phyloP scores from a whole-genome alignment of 768 basidiomycete genomes.

The Tephrocybe sp. region DNA sequence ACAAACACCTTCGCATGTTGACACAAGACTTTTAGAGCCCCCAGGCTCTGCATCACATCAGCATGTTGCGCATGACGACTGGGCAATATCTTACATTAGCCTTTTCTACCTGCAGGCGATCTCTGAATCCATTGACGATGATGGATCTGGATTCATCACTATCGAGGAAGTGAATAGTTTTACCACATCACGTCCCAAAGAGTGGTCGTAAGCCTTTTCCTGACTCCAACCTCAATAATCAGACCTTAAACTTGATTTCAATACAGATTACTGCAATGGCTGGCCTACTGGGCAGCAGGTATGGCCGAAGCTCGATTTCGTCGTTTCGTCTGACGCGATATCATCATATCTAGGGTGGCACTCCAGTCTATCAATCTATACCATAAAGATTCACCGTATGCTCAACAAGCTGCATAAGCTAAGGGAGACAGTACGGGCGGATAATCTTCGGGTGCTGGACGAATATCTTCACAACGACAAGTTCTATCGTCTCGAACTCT shows the following conservation, averaged over 20 bases:
- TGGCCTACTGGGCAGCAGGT: constrained; percentile 4
- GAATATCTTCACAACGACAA: neutral
- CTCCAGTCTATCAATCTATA: neutral
- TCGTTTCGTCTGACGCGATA: neutral
- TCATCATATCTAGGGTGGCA: neutral
- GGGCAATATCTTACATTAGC: neutral
- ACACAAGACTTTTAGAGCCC: too few species aligned
- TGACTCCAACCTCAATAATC: neutral
- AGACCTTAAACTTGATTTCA: neutral
- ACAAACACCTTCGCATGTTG: too few species aligned
- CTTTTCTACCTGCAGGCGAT: neutral
- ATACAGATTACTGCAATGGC: neutral
- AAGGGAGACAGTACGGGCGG: neutral
- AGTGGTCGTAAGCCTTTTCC: neutral
- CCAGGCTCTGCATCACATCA: too few species aligned
- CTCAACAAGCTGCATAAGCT: neutral
- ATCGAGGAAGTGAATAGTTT: neutral
- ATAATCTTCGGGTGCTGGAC: neutral
- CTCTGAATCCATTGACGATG: constrained; percentile 6
- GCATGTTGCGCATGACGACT: neutral
- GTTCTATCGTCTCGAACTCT: neutral
- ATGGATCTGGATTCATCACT: constrained; percentile 1
- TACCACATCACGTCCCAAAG: neutral
- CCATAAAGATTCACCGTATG: neutral
- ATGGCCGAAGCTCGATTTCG: neutral